A percentile compares a stretch with the other conserved stretches of the same genome.
These are phyloP conservation scores for Xylaria sp. DNA, from an alignment of 2,329 filamentous ascomycete species.

Conservation along the genomic window DNA sequence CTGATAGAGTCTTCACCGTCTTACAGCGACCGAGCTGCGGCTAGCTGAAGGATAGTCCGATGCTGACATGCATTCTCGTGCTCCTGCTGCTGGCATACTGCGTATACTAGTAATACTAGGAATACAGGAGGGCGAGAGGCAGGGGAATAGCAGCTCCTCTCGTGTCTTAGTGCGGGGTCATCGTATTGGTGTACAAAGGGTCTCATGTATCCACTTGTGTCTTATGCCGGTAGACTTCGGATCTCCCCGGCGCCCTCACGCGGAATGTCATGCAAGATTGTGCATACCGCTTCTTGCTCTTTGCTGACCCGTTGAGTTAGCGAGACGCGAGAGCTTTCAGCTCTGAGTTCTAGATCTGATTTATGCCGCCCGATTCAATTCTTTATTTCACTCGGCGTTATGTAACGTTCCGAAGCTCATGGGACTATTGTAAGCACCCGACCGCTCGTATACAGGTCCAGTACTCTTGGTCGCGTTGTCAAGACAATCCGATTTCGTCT, in stretches of 20 bases:
- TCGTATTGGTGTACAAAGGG: constrained; percentile 6
- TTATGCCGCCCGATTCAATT: not conserved
- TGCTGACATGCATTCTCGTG: constrained; percentile 3
- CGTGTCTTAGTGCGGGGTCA: not conserved
- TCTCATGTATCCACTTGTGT: constrained; percentile 10
- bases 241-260: not conserved
- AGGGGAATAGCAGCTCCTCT: not conserved
- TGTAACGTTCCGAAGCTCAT: constrained; percentile 11
- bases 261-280: constrained; percentile 12
- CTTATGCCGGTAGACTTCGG: constrained; percentile 4
- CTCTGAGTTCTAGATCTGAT: constrained; percentile 4
- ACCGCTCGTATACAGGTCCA: constrained; percentile 20
- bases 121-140: not conserved
- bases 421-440: not conserved
- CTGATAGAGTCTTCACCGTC: not conserved
- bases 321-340: constrained; percentile 8
- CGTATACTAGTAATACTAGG: not conserved
- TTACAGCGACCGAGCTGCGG: not conserved
- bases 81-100: not conserved
- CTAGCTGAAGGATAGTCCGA: constrained; percentile 4
- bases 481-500: constrained; percentile 4
- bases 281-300: constrained; percentile 19
- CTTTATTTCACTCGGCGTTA: constrained; percentile 13
- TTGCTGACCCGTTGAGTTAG: not conserved
- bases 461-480: not conserved